Conservation (phyloP, 2,329 filamentous ascomycete genomes). For the Alternaria ventricosa region DNA sequence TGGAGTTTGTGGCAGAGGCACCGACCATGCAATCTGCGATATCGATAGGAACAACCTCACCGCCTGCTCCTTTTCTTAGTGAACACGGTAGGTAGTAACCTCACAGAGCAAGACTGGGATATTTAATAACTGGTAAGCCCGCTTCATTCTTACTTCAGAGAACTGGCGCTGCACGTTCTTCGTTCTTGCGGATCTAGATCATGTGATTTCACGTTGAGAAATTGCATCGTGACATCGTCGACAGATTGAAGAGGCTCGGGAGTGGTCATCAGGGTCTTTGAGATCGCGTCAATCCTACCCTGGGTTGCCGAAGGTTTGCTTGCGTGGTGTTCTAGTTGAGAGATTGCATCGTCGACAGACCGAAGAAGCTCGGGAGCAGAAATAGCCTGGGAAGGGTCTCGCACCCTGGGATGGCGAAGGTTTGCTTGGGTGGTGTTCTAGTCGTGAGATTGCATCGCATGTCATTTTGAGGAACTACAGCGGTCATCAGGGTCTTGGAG, state of each 20-base stretch:
- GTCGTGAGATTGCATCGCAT: neutral
- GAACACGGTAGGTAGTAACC: neutral
- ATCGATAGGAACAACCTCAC: slow-evolving; percentile 10
- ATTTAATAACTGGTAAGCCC: neutral
- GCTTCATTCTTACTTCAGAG: neutral
- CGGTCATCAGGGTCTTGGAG: neutral
- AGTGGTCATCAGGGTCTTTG: neutral
- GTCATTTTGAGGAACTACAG: neutral
- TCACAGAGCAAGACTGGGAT: neutral
- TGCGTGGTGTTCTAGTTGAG: no score
- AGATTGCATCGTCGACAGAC: no score
- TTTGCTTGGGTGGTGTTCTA: neutral
- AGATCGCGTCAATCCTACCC: neutral
- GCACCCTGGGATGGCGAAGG: neutral
- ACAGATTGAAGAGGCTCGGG: neutral
- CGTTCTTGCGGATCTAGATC: neutral
- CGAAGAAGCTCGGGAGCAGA: no score
- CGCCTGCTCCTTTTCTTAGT: slow-evolving; percentile 1
- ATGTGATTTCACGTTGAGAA: neutral
- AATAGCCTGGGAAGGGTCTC: no score
- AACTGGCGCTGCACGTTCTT: neutral
- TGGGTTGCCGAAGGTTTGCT: neutral
- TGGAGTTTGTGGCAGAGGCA: slow-evolving; percentile 10
- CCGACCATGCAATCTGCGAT: slow-evolving; percentile 13
- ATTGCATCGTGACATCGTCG: neutral